Base-by-base conservation (phyloP, 2,329 filamentous ascomycete genomes). In the Monilinia laxa region DNA sequence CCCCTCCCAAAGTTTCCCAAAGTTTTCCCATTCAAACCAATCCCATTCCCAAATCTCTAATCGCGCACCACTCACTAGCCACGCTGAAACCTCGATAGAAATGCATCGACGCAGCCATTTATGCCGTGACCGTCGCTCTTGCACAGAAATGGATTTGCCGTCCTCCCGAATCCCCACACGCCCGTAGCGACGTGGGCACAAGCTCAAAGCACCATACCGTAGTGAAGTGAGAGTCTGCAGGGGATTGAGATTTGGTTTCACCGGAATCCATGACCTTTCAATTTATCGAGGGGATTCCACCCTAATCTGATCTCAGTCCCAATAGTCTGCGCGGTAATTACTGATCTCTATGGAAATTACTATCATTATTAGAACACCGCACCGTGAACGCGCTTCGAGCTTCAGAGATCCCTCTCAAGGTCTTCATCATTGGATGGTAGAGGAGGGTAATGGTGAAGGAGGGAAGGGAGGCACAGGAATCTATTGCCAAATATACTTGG, bases 151-250 rank as follows among this genome's bases (percentile, higher is more conserved):
- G 6, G 38, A 18, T 10, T 49, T 59, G 57, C 57, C 57, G 42
- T 35, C 25, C 25, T 59, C 20, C 57, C 42, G 42, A 49, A 59
- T 49, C 57, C 45, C 42, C 57, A 49, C 42, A 59, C 31, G 31
- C 42, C 40, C 40, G 56, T 45, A n/a, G 56, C 56, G 23, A 28
- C 20, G 40, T 45, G 38, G 56, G 40, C 23, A 12, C 6, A 4
- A n/a, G 25, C 1, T 31, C 40, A 12, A 20, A 31, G 20, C 35
- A 23, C 20, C 23, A 14, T 5, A 14, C 28, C 12, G 23, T 5
- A 25, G 23, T 25, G 12, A 53, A 23, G 4, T 7, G 12, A 59
- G 31, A 6, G 31, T 35, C 31, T 35, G 28, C 28, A 59, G 47
- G 40, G 56, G 23, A 10, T n/a, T 16, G 42, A 47, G 42, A 49